Evolutionary conservation across 2,329 filamentous ascomycete species (phyloP).

Genomic region (Emericellopsis atlantica): DNA sequence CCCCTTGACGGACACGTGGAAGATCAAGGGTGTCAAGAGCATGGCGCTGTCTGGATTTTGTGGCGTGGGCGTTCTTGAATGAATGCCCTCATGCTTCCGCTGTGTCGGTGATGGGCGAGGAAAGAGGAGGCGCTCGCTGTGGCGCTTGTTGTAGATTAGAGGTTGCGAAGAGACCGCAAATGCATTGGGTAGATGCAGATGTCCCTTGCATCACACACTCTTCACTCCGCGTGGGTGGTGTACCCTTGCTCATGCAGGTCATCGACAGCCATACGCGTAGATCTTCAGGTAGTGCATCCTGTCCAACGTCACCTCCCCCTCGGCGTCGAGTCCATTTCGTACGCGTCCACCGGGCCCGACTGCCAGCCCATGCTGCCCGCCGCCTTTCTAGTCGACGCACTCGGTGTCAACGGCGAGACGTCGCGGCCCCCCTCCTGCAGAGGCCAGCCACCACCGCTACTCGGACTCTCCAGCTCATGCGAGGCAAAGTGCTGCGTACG

Average conservation of each 20-base stretch:
- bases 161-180: too few relatives aligned
- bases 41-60: slow-evolving; percentile 22
- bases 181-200: too few relatives aligned
- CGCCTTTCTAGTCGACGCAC: neutral
- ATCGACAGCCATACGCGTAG: too few relatives aligned
- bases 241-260: too few relatives aligned
- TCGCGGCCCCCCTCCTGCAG: neutral
- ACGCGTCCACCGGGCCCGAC: slow-evolving; percentile 19
- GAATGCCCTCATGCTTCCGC: slow-evolving; percentile 25
- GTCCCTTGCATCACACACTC: too few relatives aligned
- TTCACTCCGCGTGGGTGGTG: too few relatives aligned
- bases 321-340: slow-evolving; percentile 12
- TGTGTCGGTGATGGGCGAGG: slow-evolving; percentile 26
- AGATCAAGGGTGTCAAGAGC: slow-evolving; percentile 19
- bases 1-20: slow-evolving; percentile 10
- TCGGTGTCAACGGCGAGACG: slow-evolving; percentile 6
- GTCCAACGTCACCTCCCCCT: too few relatives aligned
- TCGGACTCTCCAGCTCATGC: too few relatives aligned
- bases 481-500: too few relatives aligned
- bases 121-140: slow-evolving; percentile 29
- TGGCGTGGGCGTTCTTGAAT: slow-evolving; percentile 20
- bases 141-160: slow-evolving; percentile 27
- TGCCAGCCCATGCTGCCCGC: slow-evolving; percentile 15
- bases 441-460: neutral
- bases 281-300: too few relatives aligned